phyloP scores from a whole-genome alignment of 805 yeast species.

The Lachancea fermentati region DNA sequence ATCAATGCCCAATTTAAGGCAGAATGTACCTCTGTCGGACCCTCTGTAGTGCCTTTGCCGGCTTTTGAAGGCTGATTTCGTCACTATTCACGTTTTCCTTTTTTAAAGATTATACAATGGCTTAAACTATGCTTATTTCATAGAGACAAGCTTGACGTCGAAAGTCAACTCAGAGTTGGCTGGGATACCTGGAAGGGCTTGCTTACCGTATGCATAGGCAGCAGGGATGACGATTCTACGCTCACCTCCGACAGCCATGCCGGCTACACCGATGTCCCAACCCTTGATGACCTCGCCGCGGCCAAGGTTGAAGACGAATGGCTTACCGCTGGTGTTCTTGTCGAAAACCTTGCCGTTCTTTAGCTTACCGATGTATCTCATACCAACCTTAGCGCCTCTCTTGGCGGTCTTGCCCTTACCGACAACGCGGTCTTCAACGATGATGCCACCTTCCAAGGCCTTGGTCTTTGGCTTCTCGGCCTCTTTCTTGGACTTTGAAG shows the following conservation, averaged over 20 bases:
- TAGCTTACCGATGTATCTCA: slow-evolving; percentile 96
- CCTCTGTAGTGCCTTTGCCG: no score
- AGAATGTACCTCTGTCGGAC: no score
- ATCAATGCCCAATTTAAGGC: no score
- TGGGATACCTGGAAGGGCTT: slow-evolving; percentile 94
- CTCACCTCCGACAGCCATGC: slow-evolving; percentile 98
- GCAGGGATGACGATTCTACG: slow-evolving; percentile 96
- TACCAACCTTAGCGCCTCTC: slow-evolving; percentile 85
- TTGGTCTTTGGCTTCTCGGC: slow-evolving; percentile 60
- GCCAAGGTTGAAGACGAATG: slow-evolving; percentile 86
- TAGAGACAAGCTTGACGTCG: slow-evolving; percentile 87
- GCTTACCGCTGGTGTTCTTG: slow-evolving; percentile 96
- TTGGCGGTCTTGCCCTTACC: slow-evolving; percentile 90
- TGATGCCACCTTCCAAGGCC: slow-evolving; percentile 87
- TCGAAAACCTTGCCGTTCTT: slow-evolving; percentile 95
- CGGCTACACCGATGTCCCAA: slow-evolving; percentile 97
- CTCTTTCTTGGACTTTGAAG: slow-evolving; percentile 46
- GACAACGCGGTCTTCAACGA: slow-evolving; percentile 83
- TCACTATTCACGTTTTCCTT: no score
- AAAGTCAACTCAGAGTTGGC: slow-evolving; percentile 94
- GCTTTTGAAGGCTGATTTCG: no score
- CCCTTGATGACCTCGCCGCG: slow-evolving; percentile 98
- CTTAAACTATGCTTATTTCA: slow-evolving; percentile 54
- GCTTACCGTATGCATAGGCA: slow-evolving; percentile 92
- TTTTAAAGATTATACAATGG: no score